Evolutionary conservation across 2,329 filamentous ascomycete genomes (phyloP).

Genomic region (Alternaria metachromatica): DNA sequence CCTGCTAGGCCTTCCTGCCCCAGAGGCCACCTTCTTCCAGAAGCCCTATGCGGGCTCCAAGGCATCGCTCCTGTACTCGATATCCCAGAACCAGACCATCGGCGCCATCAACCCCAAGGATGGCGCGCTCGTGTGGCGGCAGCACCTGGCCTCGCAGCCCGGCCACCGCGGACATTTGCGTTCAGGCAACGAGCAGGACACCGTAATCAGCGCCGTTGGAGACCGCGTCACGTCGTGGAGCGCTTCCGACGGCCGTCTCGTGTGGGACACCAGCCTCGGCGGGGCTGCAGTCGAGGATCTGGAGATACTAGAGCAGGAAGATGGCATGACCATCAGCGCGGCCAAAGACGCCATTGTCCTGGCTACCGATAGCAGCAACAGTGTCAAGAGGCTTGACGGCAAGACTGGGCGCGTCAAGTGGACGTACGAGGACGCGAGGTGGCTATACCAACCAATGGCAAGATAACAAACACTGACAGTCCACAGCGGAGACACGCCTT

Average conservation of each 20-base stretch:
- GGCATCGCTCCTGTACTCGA: slow-evolving; percentile 87
- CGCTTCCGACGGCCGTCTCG: slow-evolving; percentile 77
- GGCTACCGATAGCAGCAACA: slow-evolving; percentile 62
- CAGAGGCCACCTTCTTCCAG: slow-evolving; percentile 92
- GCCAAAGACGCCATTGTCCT: slow-evolving; percentile 75
- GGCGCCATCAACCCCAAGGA: slow-evolving; percentile 89
- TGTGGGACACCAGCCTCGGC: slow-evolving; percentile 72
- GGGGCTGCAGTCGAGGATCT: slow-evolving; percentile 69
- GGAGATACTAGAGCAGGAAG: slow-evolving; percentile 77
- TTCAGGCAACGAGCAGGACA: slow-evolving; percentile 79
- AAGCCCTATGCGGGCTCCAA: slow-evolving; percentile 80
- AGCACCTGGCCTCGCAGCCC: slow-evolving; percentile 64
- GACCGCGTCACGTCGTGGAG: slow-evolving; percentile 80
- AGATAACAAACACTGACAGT: slow-evolving; percentile 15
- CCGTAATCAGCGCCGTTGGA: slow-evolving; percentile 76
- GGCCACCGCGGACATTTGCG: slow-evolving; percentile 60
- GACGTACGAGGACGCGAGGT: slow-evolving; percentile 73
- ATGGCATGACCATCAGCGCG: slow-evolving; percentile 55
- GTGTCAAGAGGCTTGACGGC: slow-evolving; percentile 75
- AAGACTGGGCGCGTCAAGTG: slow-evolving; percentile 76
- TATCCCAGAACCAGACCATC: slow-evolving; percentile 82
- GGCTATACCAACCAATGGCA: slow-evolving; percentile 3
- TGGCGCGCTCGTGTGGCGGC: slow-evolving; percentile 85
- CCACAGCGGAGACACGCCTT: slow-evolving; percentile 69
- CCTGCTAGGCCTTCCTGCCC: slow-evolving; percentile 81